These are phyloP conservation scores for Dioscorea cayenensis DNA, from an alignment of 116 monocot genomes.

Conservation along the genomic window DNA sequence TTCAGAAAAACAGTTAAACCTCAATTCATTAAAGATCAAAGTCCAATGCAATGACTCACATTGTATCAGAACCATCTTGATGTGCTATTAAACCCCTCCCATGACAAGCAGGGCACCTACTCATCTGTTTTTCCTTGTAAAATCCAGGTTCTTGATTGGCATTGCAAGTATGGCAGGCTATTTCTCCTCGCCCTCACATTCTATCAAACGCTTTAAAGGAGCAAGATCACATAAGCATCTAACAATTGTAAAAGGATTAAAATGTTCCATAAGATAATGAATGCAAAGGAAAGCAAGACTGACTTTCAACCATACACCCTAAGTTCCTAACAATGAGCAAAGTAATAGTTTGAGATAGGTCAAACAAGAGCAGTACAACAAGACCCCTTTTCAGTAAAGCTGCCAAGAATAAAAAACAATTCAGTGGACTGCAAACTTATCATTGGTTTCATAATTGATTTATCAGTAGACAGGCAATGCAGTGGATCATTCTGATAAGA, in stretches of 20 bases:
- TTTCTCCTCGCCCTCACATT: constrained; percentile 63
- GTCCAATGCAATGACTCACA: constrained; percentile 23
- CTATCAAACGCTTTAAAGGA: constrained; percentile 29
- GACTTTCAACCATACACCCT: too few species aligned
- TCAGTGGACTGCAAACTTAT: too few species aligned
- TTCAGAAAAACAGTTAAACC: background rate
- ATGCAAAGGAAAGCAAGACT: too few species aligned
- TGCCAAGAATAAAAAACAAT: too few species aligned
- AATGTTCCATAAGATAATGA: background rate
- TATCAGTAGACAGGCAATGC: too few species aligned
- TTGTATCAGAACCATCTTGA: constrained; percentile 93
- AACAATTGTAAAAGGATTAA: background rate
- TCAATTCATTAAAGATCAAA: background rate
- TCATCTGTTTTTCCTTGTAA: constrained; percentile 76
- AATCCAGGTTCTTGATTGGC: constrained; percentile 45
- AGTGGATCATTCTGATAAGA: too few species aligned
- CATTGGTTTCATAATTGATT: too few species aligned
- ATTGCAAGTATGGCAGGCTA: constrained; percentile 71
- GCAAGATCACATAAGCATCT: background rate
- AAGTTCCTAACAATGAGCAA: too few species aligned
- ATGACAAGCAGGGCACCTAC: constrained; percentile 59
- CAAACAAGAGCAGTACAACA: too few species aligned
- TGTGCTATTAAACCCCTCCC: constrained; percentile 96
- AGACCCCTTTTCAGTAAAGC: too few species aligned
- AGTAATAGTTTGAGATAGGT: too few species aligned